Base-by-base conservation (phyloP, 306 rosid species). In the Lupinus albus region DNA sequence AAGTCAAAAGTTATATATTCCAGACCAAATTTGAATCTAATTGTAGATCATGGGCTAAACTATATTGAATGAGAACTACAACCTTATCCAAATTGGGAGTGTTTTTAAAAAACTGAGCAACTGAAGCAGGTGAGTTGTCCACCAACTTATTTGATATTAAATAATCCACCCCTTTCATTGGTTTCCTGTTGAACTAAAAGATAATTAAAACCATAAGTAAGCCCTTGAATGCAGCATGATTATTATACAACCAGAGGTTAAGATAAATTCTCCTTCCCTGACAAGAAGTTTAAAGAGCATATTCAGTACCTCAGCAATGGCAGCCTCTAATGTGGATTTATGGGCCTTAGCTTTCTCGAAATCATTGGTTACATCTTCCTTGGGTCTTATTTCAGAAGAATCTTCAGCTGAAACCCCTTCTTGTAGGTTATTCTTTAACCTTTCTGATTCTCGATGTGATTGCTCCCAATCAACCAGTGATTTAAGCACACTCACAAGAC, bases 281-380 rank as follows among this genome's bases (percentile, higher is more conserved):
- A 68, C 56, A 64, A 70, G 39, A 68, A 55, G 70, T 48, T 48
- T 46, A 49, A 70, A 74, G 68, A 51, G 17, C 35, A 51, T 39
- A 44, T 32, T 14, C 16, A 33, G 72, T 79, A 90, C 99, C 97
- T 85, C 92, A 42, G 88, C 77, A 69, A 94, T 75, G 36, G 92
- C 95, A 79, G 97, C 97, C 84, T 94, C 99, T 83, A 94, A 64
- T 51, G 99, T 90, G 48, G 99, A 91, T 78, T 94, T 91, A 66
- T 88, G 99, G 58, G 97, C 97, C 71, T 94, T 94, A 63, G 91
- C 99, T 84, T 85, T 94, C 91, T 84, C 96, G 85, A 94, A 94
- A 75, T 86, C 79, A 45, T 84, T 87, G 50, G 90, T 75, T 61
- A 75, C 62, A 75, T 84, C 92, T 78, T 87, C 96, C 76, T 88